Evolutionary conservation across 139 green algal genomes (phyloP).

Genomic region (Volvox africanus): DNA sequence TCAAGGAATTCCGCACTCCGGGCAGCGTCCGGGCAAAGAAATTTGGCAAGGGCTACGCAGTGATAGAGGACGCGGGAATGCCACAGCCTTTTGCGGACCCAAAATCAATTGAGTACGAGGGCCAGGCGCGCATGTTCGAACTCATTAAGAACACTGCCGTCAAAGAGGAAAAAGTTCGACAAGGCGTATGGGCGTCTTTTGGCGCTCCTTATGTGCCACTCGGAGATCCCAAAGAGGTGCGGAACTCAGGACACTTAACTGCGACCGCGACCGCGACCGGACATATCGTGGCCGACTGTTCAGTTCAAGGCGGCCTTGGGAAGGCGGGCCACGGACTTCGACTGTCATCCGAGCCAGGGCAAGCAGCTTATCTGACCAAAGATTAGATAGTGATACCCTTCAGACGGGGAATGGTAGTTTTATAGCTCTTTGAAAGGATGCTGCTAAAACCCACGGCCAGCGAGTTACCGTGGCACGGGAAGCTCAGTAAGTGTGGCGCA

Average conservation of each 20-base stretch:
- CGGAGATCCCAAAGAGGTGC: conserved; percentile 50
- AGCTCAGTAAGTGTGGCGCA: too few species aligned
- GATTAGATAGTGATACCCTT: too few species aligned
- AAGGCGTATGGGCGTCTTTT: conserved; percentile 64
- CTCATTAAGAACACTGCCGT: conserved; percentile 60
- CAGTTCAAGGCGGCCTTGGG: too few species aligned
- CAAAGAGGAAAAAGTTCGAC: conserved; percentile 54
- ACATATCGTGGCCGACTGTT: too few species aligned
- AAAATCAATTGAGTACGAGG: conserved; percentile 57
- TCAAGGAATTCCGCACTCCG: conserved; percentile 58
- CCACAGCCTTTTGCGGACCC: conserved; percentile 49
- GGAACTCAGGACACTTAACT: neutral
- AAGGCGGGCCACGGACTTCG: too few species aligned
- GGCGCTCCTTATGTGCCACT: conserved; percentile 60
- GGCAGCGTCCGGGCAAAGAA: conserved; percentile 40
- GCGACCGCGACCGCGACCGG: neutral
- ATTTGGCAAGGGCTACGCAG: conserved; percentile 58
- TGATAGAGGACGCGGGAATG: neutral
- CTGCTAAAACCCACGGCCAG: too few species aligned
- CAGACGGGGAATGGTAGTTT: too few species aligned
- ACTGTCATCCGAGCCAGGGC: too few species aligned
- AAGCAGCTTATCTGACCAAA: too few species aligned
- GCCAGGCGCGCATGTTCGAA: conserved; percentile 62
- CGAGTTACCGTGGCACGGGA: too few species aligned
- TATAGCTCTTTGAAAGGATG: too few species aligned